Evolutionary conservation across 345 rosid genomes (phyloP).

Genomic region (Aquilaria yunnanensis): DNA sequence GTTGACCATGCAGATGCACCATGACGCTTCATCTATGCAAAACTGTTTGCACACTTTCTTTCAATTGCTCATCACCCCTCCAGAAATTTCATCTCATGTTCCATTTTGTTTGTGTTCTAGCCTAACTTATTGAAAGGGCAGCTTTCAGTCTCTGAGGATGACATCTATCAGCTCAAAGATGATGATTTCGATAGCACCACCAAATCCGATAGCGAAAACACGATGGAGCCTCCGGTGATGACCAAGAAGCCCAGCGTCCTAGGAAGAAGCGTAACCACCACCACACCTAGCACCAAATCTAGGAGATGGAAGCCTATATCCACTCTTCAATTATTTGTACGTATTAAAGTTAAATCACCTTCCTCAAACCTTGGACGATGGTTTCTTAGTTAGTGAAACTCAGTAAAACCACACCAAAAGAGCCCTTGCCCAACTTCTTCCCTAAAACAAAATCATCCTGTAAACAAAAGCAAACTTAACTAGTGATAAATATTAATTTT

Average conservation of each 20-base stretch:
- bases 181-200: conserved; percentile 68
- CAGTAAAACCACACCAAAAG: conserved; percentile 85
- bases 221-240: conserved; percentile 82
- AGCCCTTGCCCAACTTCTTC: conserved; percentile 95
- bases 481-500: not conserved
- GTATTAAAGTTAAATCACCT: not conserved
- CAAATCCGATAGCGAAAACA: conserved; percentile 93
- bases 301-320: conserved; percentile 92
- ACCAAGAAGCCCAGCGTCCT: conserved; percentile 65
- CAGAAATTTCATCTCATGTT: too few relatives aligned
- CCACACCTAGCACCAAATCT: conserved; percentile 97
- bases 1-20: too few relatives aligned
- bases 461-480: conserved; percentile 17
- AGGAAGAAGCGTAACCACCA: conserved; percentile 94
- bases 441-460: conserved; percentile 96
- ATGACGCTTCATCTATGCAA: too few relatives aligned
- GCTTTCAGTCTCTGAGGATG: conserved; percentile 47
- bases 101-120: conserved; percentile 35
- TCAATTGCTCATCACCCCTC: too few relatives aligned
- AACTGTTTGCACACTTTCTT: too few relatives aligned
- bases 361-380: conserved; percentile 52
- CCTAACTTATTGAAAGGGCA: conserved; percentile 52
- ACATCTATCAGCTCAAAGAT: conserved; percentile 37
- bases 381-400: conserved; percentile 57
- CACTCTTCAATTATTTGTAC: not conserved